Percentiles rank a stretch among this genome's conserved stretches.
Evolutionary conservation across 768 basidiomycete species (phyloP).

Genomic region (Mycena maculata): DNA sequence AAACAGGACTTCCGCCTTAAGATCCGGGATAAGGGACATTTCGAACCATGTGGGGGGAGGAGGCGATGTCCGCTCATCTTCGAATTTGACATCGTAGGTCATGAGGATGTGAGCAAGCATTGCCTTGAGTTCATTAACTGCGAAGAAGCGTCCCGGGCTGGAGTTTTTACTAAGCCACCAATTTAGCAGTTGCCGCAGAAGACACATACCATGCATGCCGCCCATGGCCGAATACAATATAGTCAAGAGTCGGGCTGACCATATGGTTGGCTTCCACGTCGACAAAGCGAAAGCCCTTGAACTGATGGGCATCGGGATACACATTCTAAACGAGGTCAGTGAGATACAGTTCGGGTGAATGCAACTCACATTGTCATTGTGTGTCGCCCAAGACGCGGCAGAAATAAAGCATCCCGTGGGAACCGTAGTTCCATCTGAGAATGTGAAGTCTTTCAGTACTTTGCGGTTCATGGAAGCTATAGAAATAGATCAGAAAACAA

Average conservation of each 20-base stretch:
- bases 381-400: slow-evolving; percentile 1
- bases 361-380: slow-evolving; percentile 33
- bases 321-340: not conserved
- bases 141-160: slow-evolving; percentile 31
- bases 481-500: not conserved
- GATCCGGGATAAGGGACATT: too few species aligned
- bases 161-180: too few species aligned
- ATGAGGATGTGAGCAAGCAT: slow-evolving; percentile 30
- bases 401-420: slow-evolving; percentile 11
- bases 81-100: slow-evolving; percentile 33
- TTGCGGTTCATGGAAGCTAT: slow-evolving; percentile 8
- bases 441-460: slow-evolving; percentile 23
- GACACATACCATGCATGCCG: slow-evolving; percentile 34
- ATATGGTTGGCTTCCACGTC: slow-evolving; percentile 26
- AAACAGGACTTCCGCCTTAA: too few species aligned
- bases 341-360: not conserved
- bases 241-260: slow-evolving; percentile 23
- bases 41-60: too few species aligned
- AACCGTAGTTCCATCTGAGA: slow-evolving; percentile 7
- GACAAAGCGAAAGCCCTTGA: slow-evolving; percentile 12
- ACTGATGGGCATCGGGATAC: not conserved
- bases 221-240: slow-evolving; percentile 33
- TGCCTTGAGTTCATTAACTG: slow-evolving; percentile 24
- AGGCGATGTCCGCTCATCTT: slow-evolving; percentile 12
- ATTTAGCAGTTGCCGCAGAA: not conserved